Conservation (phyloP, 495 filamentous ascomycete genomes). For the Neurospora pannonica region DNA sequence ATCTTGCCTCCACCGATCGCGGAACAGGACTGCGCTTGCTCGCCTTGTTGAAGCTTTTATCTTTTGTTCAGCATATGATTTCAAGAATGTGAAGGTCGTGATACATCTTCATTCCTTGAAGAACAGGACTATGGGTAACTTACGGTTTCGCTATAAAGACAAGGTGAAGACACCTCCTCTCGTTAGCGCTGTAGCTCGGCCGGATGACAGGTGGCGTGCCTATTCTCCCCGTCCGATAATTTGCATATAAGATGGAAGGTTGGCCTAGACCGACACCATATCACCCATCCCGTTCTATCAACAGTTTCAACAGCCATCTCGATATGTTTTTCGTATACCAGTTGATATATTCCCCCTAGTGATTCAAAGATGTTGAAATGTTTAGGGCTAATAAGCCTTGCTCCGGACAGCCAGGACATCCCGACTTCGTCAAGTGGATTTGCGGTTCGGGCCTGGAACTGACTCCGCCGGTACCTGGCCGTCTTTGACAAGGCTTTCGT, state of each 20-base stretch:
- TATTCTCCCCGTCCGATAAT: not conserved
- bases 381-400: not conserved
- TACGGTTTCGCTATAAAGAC: not conserved
- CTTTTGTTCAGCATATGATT: not conserved
- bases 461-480: not conserved
- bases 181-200: not conserved
- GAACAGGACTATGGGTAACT: not conserved
- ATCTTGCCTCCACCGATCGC: not conserved
- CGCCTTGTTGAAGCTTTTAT: not conserved
- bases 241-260: not conserved
- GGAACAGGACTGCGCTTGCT: not conserved
- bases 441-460: not conserved
- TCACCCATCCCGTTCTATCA: not conserved
- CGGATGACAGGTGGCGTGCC: not conserved
- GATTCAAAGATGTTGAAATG: not conserved
- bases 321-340: not conserved
- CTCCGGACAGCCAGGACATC: not conserved
- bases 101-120: not conserved
- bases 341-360: not conserved
- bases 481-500: not conserved
- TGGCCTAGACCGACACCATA: not conserved
- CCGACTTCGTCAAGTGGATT: not conserved
- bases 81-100: not conserved
- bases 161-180: not conserved
- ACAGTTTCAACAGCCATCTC: not conserved